These are phyloP conservation scores for Pleurotus djamor DNA, from an alignment of 768 basidiomycete species.

Conservation along the genomic window DNA sequence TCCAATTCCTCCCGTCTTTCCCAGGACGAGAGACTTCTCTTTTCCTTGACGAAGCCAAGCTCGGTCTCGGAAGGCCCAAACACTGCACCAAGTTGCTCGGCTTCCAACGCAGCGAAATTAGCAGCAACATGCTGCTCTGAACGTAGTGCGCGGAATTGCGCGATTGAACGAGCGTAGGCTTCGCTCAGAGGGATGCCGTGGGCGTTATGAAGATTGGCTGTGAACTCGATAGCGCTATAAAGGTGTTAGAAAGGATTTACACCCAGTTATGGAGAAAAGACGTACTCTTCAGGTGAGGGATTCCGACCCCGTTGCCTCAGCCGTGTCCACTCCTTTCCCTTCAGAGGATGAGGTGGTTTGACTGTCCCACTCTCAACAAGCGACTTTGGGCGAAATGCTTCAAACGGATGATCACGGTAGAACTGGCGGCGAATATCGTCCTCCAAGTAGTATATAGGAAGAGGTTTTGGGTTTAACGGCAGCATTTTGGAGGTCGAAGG, in stretches of 20 bases:
- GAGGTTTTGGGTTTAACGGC: constrained; percentile 41
- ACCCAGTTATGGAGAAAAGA: not conserved
- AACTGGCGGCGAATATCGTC: constrained; percentile 88
- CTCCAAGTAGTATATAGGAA: constrained; percentile 74
- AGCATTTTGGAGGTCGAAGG: constrained; percentile 21
- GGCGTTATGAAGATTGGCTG: constrained; percentile 71
- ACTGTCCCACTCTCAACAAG: constrained; percentile 71
- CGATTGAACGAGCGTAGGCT: constrained; percentile 78
- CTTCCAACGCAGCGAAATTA: constrained; percentile 77
- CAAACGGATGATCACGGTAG: constrained; percentile 95
- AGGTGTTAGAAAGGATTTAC: constrained; percentile 4
- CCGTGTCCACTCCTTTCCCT: constrained; percentile 70
- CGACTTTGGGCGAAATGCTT: constrained; percentile 79
- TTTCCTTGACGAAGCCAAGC: constrained; percentile 59
- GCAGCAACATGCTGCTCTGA: constrained; percentile 81
- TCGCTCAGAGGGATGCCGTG: constrained; percentile 65
- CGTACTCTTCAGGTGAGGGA: constrained; percentile 90
- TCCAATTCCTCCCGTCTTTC: constrained; percentile 53
- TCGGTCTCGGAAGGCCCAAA: constrained; percentile 64
- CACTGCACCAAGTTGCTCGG: constrained; percentile 66
- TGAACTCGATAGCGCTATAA: constrained; percentile 75
- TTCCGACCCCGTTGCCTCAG: constrained; percentile 80
- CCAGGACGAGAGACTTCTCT: constrained; percentile 58
- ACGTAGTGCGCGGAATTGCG: constrained; percentile 87
- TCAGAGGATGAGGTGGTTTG: constrained; percentile 51